phyloP scores from a whole-genome alignment of 306 rosid species.

The Gillenia trifoliata region DNA sequence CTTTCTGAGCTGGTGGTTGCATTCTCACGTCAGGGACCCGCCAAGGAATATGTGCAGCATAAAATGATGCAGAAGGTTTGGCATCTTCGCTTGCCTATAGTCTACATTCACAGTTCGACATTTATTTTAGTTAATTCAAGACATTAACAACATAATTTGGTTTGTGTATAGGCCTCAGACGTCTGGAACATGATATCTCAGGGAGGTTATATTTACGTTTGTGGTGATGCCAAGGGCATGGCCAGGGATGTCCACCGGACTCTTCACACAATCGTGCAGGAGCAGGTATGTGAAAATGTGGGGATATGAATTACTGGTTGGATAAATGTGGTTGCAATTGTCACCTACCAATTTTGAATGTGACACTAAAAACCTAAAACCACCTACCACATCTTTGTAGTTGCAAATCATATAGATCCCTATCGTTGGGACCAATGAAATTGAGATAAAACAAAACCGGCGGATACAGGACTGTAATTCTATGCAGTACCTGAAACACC shows the following conservation, averaged over 20 bases:
- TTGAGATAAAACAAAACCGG: neutral
- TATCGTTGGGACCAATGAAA: neutral
- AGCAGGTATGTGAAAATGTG: constrained; percentile 48
- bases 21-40: constrained; percentile 91
- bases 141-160: neutral
- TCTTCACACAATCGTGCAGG: constrained; percentile 74
- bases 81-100: neutral
- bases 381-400: neutral
- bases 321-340: constrained; percentile 5
- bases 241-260: constrained; percentile 96
- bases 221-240: constrained; percentile 99
- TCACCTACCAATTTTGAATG: constrained; percentile 7
- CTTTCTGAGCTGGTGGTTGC: constrained; percentile 88
- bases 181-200: constrained; percentile 80
- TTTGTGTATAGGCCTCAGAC: constrained; percentile 64
- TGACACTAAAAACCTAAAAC: neutral
- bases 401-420: neutral
- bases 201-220: constrained; percentile 84
- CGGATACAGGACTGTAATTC: neutral
- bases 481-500: neutral
- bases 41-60: constrained; percentile 92
- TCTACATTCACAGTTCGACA: neutral
- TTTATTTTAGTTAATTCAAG: neutral
- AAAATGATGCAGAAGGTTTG: constrained; percentile 83
- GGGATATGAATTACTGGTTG: neutral